A percentile compares a stretch with the other conserved stretches of the same genome.
phyloP scores from a whole-genome alignment of 805 yeast species.

The Maudiozyma turicensis region DNA sequence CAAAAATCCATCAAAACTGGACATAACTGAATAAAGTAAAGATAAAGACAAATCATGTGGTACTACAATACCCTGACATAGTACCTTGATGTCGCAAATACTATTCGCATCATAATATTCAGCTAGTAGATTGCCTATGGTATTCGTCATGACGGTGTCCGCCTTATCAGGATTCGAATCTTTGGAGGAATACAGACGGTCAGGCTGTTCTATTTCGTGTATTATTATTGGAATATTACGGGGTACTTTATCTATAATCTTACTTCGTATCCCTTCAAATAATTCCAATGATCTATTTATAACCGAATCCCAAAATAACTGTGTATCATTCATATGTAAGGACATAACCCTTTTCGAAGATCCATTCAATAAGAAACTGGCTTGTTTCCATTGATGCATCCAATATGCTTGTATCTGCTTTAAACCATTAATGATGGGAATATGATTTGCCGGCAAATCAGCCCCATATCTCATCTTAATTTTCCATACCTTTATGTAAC shows the following conservation, averaged over 20 bases:
- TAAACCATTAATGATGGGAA: conserved; percentile 33
- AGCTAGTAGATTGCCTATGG: too few relatives aligned
- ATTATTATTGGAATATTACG: conserved; percentile 11
- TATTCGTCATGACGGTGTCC: too few relatives aligned
- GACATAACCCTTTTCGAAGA: conserved; percentile 75
- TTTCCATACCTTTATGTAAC: conserved; percentile 35
- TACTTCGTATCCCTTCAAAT: conserved; percentile 18
- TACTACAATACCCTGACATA: conserved; percentile 47
- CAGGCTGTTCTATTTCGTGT: conserved; percentile 20
- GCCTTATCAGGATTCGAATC: neutral
- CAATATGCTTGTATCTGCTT: conserved; percentile 37
- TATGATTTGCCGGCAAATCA: conserved; percentile 37
- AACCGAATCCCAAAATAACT: conserved; percentile 47
- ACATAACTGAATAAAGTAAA: conserved; percentile 37
- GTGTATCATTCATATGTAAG: conserved; percentile 53
- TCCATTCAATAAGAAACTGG: conserved; percentile 66
- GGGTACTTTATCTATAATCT: conserved; percentile 10
- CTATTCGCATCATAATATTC: neutral
- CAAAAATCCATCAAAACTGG: conserved; percentile 56
- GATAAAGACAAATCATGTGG: conserved; percentile 37
- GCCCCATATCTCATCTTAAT: conserved; percentile 33
- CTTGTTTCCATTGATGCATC: conserved; percentile 76
- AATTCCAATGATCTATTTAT: conserved; percentile 16
- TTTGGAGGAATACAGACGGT: neutral
- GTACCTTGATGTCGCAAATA: conserved; percentile 12